Evolutionary conservation across 768 basidiomycete genomes (phyloP).

Genomic region (Erythrobasidium yunnanense): DNA sequence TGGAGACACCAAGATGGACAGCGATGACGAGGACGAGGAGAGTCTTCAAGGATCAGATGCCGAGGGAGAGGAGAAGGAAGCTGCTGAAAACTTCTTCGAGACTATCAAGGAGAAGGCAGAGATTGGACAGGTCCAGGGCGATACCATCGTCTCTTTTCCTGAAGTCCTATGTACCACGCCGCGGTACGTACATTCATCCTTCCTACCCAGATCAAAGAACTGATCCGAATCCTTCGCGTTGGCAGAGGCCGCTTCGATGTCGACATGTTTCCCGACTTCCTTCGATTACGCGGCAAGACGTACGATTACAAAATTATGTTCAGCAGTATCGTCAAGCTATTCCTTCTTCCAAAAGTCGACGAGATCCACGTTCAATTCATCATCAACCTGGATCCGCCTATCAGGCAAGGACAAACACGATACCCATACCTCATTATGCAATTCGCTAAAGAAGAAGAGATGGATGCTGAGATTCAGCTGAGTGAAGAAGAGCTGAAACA

Average conservation of each 20-base stretch:
- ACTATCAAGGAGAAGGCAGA: conserved; percentile 91
- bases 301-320: conserved; percentile 98
- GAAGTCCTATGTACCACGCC: conserved; percentile 91
- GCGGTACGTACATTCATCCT: conserved; percentile 38
- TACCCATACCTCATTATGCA: conserved; percentile 98
- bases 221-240: neutral
- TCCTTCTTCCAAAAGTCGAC: conserved; percentile 82
- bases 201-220: too few relatives aligned
- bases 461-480: conserved; percentile 87
- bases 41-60: conserved; percentile 31
- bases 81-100: conserved; percentile 94
- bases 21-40: conserved; percentile 34
- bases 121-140: conserved; percentile 79
- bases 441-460: conserved; percentile 92
- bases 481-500: conserved; percentile 52
- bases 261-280: conserved; percentile 91
- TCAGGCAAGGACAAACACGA: conserved; percentile 92
- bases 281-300: conserved; percentile 92
- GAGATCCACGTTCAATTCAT: conserved; percentile 92
- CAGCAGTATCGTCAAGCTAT: conserved; percentile 70
- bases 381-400: conserved; percentile 82
- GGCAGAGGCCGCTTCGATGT: conserved; percentile 84
- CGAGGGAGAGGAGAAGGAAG: conserved; percentile 49
- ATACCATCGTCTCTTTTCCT: conserved; percentile 84
- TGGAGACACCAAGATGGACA: conserved; percentile 48